A percentile compares a stretch with the other conserved stretches of the same genome.
These are phyloP conservation scores for Amphibolis antarctica DNA, from an alignment of 106 monocot species.

Conservation along the genomic window DNA sequence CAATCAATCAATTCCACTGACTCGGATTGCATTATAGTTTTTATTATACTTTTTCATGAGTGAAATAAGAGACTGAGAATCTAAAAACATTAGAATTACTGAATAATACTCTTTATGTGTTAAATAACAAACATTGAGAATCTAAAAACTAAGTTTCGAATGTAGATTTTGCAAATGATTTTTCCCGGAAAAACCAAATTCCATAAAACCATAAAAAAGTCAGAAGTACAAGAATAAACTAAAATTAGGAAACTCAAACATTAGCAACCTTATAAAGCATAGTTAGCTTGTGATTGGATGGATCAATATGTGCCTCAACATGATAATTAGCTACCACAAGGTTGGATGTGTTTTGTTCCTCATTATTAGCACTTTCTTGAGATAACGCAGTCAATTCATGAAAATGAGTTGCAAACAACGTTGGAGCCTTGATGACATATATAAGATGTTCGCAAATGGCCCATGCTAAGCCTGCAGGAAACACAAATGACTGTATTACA, in stretches of 20 bases:
- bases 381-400: constrained; percentile 90
- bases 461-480: constrained; percentile 87
- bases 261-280: constrained; percentile 88
- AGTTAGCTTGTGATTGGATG: constrained; percentile 62
- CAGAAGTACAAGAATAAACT: neutral
- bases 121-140: no score
- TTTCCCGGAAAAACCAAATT: neutral
- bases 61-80: no score
- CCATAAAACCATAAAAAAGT: neutral
- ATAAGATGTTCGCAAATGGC: constrained; percentile 96
- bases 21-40: no score
- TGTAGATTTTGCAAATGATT: no score
- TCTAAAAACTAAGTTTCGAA: no score
- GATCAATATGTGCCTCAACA: constrained; percentile 95
- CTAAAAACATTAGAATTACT: no score
- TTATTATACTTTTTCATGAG: no score
- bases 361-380: constrained; percentile 26
- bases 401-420: constrained; percentile 95
- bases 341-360: constrained; percentile 6
- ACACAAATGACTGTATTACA: neutral
- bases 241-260: neutral
- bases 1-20: no score
- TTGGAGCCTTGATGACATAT: constrained; percentile 71
- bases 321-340: constrained; percentile 89
- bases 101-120: no score